A percentile compares a stretch with the other conserved stretches of the same genome.
phyloP scores from a whole-genome alignment of 441 rosid species.

The Pelargonium hybrid region DNA sequence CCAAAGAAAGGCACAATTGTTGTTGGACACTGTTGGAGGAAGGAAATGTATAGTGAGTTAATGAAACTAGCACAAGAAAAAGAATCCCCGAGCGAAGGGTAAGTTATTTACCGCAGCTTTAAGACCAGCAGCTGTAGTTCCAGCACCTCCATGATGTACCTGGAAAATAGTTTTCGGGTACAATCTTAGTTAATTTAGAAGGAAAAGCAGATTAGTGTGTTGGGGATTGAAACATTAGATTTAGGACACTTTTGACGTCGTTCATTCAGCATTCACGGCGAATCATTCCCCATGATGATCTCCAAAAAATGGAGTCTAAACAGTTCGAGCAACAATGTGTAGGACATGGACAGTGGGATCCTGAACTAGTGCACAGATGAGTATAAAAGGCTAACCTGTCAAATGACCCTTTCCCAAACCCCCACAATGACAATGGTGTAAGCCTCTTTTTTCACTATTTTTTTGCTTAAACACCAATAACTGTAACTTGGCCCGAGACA shows the following conservation, averaged over 20 bases:
- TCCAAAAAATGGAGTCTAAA: background rate
- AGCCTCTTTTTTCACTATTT: no score
- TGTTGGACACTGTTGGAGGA: slow-evolving; percentile 32
- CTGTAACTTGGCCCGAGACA: no score
- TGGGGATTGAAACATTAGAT: background rate
- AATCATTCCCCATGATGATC: background rate
- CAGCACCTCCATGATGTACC: slow-evolving; percentile 47
- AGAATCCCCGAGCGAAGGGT: background rate
- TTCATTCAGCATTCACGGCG: background rate
- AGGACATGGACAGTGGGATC: background rate
- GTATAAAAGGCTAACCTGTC: no score
- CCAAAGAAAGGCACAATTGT: slow-evolving; percentile 42
- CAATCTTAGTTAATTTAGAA: background rate
- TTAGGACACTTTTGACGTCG: background rate
- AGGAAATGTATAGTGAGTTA: background rate
- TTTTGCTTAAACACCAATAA: no score
- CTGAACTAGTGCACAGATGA: background rate
- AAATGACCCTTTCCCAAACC: no score
- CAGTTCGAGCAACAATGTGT: background rate
- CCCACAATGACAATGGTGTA: no score
- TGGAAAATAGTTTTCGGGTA: slow-evolving; percentile 6
- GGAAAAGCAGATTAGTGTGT: background rate
- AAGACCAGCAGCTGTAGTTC: slow-evolving; percentile 44
- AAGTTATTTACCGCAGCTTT: slow-evolving; percentile 32
- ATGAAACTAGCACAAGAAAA: background rate